phyloP scores from a whole-genome alignment of 2,329 filamentous ascomycete species.

The Colletotrichum lentis region DNA sequence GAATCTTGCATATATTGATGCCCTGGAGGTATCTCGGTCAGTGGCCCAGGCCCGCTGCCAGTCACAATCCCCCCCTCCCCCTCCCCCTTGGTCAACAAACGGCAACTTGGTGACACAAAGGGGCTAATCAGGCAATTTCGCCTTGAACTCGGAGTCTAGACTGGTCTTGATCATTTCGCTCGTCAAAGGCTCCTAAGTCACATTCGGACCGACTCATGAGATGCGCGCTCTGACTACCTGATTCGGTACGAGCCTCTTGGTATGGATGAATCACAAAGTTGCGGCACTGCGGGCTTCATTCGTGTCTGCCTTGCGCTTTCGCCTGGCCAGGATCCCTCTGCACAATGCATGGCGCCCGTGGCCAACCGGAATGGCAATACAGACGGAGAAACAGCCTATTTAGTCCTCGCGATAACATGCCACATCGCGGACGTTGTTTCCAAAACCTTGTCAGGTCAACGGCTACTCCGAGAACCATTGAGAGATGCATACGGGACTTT shows the following conservation, averaged over 20 bases:
- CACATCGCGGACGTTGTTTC: background rate
- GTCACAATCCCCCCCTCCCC: too few species aligned
- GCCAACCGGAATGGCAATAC: background rate
- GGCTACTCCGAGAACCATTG: slow-evolving; percentile 5
- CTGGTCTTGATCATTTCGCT: too few species aligned
- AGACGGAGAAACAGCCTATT: slow-evolving; percentile 1
- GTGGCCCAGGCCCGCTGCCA: background rate
- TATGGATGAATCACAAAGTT: background rate
- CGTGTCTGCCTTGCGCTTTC: slow-evolving; percentile 5
- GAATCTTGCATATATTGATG: background rate
- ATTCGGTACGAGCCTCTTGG: background rate
- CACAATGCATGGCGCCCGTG: background rate
- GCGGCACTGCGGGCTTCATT: background rate
- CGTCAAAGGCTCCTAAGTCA: too few species aligned
- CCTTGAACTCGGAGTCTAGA: too few species aligned
- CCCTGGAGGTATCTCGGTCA: background rate
- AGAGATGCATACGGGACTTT: slow-evolving; percentile 3
- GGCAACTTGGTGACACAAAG: background rate
- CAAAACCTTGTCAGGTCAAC: background rate
- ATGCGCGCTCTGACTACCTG: too few species aligned
- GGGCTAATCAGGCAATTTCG: background rate
- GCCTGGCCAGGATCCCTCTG: slow-evolving; percentile 2
- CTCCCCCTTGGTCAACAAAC: background rate
- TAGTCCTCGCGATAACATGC: background rate
- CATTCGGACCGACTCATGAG: too few species aligned